These are phyloP conservation scores for Ophiostoma montium DNA, from an alignment of 2,329 filamentous ascomycete genomes.

Conservation along the genomic window DNA sequence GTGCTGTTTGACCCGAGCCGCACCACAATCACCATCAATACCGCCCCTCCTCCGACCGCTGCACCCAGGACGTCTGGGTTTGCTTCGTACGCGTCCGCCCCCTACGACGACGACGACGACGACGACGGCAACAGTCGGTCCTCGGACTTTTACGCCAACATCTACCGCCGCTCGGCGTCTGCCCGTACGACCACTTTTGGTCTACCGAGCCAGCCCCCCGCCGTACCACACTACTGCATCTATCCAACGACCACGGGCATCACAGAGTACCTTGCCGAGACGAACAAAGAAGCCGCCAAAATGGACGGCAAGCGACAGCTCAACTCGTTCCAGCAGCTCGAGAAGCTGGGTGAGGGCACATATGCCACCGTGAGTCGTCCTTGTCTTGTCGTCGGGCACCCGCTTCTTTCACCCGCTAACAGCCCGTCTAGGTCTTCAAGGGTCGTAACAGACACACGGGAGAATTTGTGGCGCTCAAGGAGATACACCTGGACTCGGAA, in stretches of 20 bases:
- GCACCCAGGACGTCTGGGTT: neutral
- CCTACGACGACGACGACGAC: neutral
- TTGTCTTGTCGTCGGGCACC: too few species aligned
- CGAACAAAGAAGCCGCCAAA: constrained; percentile 11
- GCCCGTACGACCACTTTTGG: constrained; percentile 11
- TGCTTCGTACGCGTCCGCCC: neutral
- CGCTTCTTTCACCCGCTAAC: neutral
- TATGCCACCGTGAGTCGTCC: constrained; percentile 72
- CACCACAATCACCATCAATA: constrained; percentile 16
- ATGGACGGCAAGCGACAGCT: constrained; percentile 93
- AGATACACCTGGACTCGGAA: constrained; percentile 97
- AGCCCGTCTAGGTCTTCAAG: constrained; percentile 76
- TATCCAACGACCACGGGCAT: constrained; percentile 10
- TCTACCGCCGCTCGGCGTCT: neutral
- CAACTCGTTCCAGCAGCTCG: constrained; percentile 96
- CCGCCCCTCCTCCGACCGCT: neutral
- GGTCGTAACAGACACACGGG: constrained; percentile 94
- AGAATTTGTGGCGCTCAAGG: constrained; percentile 90
- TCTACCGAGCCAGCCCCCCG: constrained; percentile 18
- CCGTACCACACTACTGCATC: constrained; percentile 18
- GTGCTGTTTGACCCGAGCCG: constrained; percentile 25
- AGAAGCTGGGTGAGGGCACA: constrained; percentile 96
- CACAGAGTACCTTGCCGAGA: constrained; percentile 9
- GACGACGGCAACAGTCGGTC: neutral
- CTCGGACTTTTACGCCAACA: neutral